These are phyloP conservation scores for Acidomyces sp. DNA, from an alignment of 495 filamentous ascomycete species.

Conservation along the genomic window DNA sequence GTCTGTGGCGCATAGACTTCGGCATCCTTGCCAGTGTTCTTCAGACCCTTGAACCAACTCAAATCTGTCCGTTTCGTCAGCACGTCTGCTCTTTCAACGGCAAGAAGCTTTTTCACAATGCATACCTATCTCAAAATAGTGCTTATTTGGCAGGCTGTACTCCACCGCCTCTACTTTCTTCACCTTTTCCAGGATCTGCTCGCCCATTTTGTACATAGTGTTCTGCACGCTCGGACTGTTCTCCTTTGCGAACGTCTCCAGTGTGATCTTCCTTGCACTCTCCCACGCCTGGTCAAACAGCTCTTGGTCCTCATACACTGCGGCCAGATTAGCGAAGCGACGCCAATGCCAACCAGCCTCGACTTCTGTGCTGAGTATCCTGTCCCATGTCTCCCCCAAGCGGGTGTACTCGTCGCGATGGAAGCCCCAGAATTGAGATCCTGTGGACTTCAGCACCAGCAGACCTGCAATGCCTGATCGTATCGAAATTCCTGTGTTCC, in stretches of 20 bases:
- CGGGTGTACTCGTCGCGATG: slow-evolving; percentile 86
- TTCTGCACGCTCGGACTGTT: slow-evolving; percentile 85
- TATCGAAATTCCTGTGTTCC: slow-evolving; percentile 34
- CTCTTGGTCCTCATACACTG: slow-evolving; percentile 48
- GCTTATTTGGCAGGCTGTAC: slow-evolving; percentile 89
- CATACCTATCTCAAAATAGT: slow-evolving; percentile 96
- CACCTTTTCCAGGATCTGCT: slow-evolving; percentile 67
- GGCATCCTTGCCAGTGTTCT: slow-evolving; percentile 94
- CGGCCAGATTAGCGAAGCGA: slow-evolving; percentile 48
- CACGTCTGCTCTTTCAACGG: slow-evolving; percentile 1
- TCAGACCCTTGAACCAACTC: slow-evolving; percentile 90
- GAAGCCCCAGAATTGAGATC: slow-evolving; percentile 90
- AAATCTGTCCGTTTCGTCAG: slow-evolving; percentile 47
- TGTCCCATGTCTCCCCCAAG: slow-evolving; percentile 79
- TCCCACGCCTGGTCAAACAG: slow-evolving; percentile 70
- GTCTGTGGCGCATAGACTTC: slow-evolving; percentile 93
- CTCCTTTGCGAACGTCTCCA: slow-evolving; percentile 87
- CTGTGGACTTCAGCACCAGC: slow-evolving; percentile 91
- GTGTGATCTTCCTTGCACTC: slow-evolving; percentile 61
- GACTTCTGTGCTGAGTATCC: slow-evolving; percentile 87
- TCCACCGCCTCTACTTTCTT: slow-evolving; percentile 59
- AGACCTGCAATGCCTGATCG: slow-evolving; percentile 56
- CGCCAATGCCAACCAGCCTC: slow-evolving; percentile 78
- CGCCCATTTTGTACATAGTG: slow-evolving; percentile 97
- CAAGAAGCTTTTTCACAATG: too few relatives aligned